A percentile compares a stretch with the other conserved stretches of the same genome.
Conservation (phyloP, 345 rosid species). For the Sisymbrium irio region DNA sequence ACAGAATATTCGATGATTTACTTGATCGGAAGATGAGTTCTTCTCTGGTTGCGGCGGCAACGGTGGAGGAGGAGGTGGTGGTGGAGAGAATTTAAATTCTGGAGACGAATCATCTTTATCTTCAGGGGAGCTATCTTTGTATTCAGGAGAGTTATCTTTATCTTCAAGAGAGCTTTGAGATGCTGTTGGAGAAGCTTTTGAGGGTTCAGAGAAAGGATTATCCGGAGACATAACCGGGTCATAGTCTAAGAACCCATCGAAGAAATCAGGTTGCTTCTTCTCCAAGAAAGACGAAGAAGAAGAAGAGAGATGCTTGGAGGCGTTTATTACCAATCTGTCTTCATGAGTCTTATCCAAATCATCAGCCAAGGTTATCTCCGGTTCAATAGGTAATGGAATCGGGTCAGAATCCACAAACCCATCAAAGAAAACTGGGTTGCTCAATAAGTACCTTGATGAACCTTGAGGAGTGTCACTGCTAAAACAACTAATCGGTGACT, state of each 20-base stretch:
- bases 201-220: slow-evolving; percentile 35
- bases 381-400: slow-evolving; percentile 24
- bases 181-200: slow-evolving; percentile 38
- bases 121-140: slow-evolving; percentile 19
- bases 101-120: slow-evolving; percentile 31
- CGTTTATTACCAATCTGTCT: slow-evolving; percentile 29
- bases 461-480: slow-evolving; percentile 31
- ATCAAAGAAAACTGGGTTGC: slow-evolving; percentile 36
- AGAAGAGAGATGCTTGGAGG: slow-evolving; percentile 53
- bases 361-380: slow-evolving; percentile 26
- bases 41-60: slow-evolving; percentile 37
- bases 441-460: slow-evolving; percentile 33
- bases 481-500: slow-evolving; percentile 31
- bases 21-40: slow-evolving; percentile 28
- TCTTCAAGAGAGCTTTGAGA: slow-evolving; percentile 28
- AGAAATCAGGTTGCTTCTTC: slow-evolving; percentile 44
- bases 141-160: slow-evolving; percentile 31
- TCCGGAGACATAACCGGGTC: slow-evolving; percentile 51
- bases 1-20: not conserved
- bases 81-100: slow-evolving; percentile 33
- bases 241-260: slow-evolving; percentile 51
- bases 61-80: slow-evolving; percentile 48
- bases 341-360: slow-evolving; percentile 3
- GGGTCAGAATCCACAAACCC: slow-evolving; percentile 39
- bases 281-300: slow-evolving; percentile 37